These are phyloP conservation scores for Suillus ampliporus DNA, from an alignment of 768 basidiomycete genomes.

Conservation along the genomic window DNA sequence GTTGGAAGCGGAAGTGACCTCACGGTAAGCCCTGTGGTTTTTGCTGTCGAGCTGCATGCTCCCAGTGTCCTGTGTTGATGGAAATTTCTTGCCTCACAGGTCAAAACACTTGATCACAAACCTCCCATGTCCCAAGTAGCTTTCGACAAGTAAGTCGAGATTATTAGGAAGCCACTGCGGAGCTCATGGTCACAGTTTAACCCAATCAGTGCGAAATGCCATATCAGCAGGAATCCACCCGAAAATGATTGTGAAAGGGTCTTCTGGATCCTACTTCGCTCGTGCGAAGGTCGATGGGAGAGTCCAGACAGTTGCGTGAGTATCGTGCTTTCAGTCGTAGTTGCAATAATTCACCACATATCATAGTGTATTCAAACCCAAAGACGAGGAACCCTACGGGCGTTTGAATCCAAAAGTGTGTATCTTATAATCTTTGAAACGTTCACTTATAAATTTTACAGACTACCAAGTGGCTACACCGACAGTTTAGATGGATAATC, in stretches of 20 bases:
- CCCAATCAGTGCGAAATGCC: slow-evolving; percentile 68
- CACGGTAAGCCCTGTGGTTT: slow-evolving; percentile 22
- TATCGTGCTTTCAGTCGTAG: slow-evolving; percentile 11
- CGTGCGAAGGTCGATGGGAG: slow-evolving; percentile 77
- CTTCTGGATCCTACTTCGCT: slow-evolving; percentile 92
- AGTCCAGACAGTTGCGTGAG: slow-evolving; percentile 83
- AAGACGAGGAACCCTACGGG: slow-evolving; percentile 91
- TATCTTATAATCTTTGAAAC: not conserved
- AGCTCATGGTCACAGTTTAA: slow-evolving; percentile 48
- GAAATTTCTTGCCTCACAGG: slow-evolving; percentile 40
- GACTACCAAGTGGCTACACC: slow-evolving; percentile 91
- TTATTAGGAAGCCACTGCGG: slow-evolving; percentile 6
- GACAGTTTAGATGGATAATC: slow-evolving; percentile 88
- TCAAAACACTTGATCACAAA: slow-evolving; percentile 84
- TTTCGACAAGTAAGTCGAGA: slow-evolving; percentile 65
- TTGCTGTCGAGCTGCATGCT: not conserved
- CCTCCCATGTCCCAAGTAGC: slow-evolving; percentile 75
- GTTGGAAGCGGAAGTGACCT: slow-evolving; percentile 30
- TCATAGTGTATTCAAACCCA: slow-evolving; percentile 86
- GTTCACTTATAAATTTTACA: slow-evolving; percentile 30
- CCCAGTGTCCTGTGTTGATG: not conserved
- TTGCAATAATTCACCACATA: not conserved
- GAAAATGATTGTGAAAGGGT: slow-evolving; percentile 90
- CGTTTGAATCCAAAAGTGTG: slow-evolving; percentile 82
- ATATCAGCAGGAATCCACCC: slow-evolving; percentile 84